These are phyloP conservation scores for Spergularia azorica DNA, from an alignment of 179 eudicot genomes.

Conservation along the genomic window DNA sequence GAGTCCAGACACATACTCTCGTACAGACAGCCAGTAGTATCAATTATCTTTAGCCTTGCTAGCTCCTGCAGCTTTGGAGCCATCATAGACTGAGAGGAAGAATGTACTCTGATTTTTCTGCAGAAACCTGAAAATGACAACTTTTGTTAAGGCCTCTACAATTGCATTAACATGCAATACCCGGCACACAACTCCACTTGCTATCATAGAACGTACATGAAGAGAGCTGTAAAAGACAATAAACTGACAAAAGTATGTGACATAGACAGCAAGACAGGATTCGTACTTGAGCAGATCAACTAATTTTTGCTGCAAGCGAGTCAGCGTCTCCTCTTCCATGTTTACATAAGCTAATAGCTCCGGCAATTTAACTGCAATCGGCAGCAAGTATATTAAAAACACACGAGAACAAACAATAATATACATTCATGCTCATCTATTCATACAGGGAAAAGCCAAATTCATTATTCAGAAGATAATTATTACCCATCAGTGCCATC, in stretches of 20 bases:
- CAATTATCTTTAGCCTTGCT: slow-evolving; percentile 55
- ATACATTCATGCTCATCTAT: not conserved
- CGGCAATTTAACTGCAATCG: slow-evolving; percentile 85
- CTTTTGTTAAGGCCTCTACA: not conserved
- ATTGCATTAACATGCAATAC: not conserved
- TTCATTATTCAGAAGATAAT: too few species aligned
- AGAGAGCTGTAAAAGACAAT: not conserved
- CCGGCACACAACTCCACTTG: slow-evolving; percentile 7
- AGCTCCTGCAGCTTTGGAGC: slow-evolving; percentile 46
- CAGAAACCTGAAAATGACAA: slow-evolving; percentile 53
- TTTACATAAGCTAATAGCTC: slow-evolving; percentile 71
- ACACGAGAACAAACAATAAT: not conserved
- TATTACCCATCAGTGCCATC: too few species aligned
- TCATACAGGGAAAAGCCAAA: not conserved
- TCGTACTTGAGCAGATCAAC: slow-evolving; percentile 83
- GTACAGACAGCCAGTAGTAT: slow-evolving; percentile 30
- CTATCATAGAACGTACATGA: not conserved
- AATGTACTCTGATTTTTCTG: slow-evolving; percentile 76
- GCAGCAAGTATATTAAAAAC: slow-evolving; percentile 15
- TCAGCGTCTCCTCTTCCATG: slow-evolving; percentile 77
- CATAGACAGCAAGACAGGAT: slow-evolving; percentile 10
- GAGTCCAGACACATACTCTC: not conserved
- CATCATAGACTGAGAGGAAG: slow-evolving; percentile 63
- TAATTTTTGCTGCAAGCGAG: slow-evolving; percentile 71
- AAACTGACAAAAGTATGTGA: not conserved